A percentile compares a stretch with the other conserved stretches of the same genome.
phyloP scores from a whole-genome alignment of 2,329 filamentous ascomycete species.

The Westerdykella ornata region DNA sequence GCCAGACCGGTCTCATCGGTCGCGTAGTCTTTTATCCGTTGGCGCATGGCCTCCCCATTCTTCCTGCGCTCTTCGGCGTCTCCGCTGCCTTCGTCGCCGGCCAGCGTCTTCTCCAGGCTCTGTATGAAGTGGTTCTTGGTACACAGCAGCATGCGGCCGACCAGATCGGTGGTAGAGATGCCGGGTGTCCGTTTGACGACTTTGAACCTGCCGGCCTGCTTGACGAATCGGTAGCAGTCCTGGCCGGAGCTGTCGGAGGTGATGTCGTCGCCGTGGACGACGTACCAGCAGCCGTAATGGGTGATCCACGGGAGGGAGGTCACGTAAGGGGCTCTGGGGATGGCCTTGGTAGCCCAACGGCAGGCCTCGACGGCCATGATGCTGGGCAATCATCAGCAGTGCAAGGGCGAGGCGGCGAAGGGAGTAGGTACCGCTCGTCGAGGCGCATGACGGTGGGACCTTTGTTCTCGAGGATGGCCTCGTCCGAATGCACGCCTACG shows the following conservation, averaged over 20 bases:
- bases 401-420: not conserved
- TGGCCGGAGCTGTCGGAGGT: conserved; percentile 89
- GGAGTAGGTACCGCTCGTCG: conserved; percentile 60
- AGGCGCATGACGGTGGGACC: conserved; percentile 96
- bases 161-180: conserved; percentile 96
- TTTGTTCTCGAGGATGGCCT: conserved; percentile 93
- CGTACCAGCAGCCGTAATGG: conserved; percentile 91
- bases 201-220: conserved; percentile 87
- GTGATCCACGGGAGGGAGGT: conserved; percentile 90
- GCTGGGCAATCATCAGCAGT: conserved; percentile 39
- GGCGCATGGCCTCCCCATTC: conserved; percentile 61
- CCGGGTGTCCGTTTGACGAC: conserved; percentile 94
- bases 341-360: conserved; percentile 81
- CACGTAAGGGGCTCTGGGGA: conserved; percentile 87
- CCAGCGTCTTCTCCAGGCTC: conserved; percentile 62
- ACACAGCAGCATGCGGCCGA: conserved; percentile 93
- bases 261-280: conserved; percentile 95
- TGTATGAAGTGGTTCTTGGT: conserved; percentile 92
- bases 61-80: conserved; percentile 59
- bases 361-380: conserved; percentile 89
- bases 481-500: conserved; percentile 91
- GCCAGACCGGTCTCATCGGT: conserved; percentile 74
- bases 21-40: conserved; percentile 77
- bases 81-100: conserved; percentile 66
- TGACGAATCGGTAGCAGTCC: conserved; percentile 97